Evolutionary conservation across 345 rosid genomes (phyloP).

Genomic region (Adansonia digitata): DNA sequence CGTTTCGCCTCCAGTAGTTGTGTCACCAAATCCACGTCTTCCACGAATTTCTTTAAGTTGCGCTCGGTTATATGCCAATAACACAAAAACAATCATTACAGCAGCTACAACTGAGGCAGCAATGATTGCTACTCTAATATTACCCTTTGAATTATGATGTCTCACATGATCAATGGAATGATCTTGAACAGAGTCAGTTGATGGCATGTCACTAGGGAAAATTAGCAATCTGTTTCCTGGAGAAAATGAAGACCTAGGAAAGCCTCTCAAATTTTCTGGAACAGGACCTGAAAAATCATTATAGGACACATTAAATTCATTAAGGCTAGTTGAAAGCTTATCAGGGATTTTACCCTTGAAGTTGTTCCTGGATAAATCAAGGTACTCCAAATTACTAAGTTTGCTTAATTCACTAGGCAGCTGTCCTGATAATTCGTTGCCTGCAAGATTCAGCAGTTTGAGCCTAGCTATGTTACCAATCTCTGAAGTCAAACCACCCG

Average conservation of each 20-base stretch:
- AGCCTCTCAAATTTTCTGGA: constrained; percentile 50
- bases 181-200: constrained; percentile 15
- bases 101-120: constrained; percentile 69
- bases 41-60: constrained; percentile 58
- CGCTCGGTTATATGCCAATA: constrained; percentile 64
- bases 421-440: constrained; percentile 59
- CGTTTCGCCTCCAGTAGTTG: constrained; percentile 40
- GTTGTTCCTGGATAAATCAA: constrained; percentile 73
- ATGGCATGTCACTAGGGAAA: constrained; percentile 26
- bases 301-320: constrained; percentile 63
- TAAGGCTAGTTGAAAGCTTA: constrained; percentile 52
- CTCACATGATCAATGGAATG: constrained; percentile 6
- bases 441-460: constrained; percentile 56
- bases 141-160: constrained; percentile 39
- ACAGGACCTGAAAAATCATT: constrained; percentile 68
- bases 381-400: constrained; percentile 58
- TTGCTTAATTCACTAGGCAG: constrained; percentile 72
- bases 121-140: constrained; percentile 55
- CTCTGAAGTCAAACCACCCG: constrained; percentile 56
- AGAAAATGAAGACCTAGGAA: constrained; percentile 50
- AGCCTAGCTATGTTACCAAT: constrained; percentile 59
- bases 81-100: constrained; percentile 55
- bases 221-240: constrained; percentile 65
- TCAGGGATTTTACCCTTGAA: constrained; percentile 68
- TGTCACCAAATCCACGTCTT: constrained; percentile 43